Evolutionary conservation across 345 rosid genomes (phyloP).

Genomic region (Conringia planisiliqua): DNA sequence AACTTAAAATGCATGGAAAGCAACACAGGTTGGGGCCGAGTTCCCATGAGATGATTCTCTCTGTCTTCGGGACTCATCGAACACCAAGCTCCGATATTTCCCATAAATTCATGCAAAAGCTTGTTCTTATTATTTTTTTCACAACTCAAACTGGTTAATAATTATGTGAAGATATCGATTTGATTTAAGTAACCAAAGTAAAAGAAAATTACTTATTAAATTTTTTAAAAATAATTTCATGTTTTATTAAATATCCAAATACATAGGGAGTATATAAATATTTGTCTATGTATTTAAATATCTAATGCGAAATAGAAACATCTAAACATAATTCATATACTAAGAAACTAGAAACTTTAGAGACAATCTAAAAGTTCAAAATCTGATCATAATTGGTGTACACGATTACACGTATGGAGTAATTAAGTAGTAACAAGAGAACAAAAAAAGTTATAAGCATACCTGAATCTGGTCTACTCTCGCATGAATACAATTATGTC

Average conservation of each 20-base stretch:
- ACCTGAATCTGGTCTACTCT: too few relatives aligned
- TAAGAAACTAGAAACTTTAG: neutral
- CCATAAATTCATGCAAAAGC: neutral
- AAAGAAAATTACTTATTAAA: neutral
- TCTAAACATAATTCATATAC: neutral
- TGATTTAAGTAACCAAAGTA: neutral
- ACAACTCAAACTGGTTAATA: neutral
- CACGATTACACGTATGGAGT: too few relatives aligned
- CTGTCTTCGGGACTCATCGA: slow-evolving; percentile 55
- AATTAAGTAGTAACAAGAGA: too few relatives aligned
- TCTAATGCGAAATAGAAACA: too few relatives aligned
- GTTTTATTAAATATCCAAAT: too few relatives aligned
- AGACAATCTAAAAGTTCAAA: too few relatives aligned
- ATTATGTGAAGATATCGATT: neutral
- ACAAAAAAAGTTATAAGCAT: too few relatives aligned
- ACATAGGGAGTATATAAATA: too few relatives aligned
- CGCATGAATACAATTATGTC: too few relatives aligned
- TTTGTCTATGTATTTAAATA: too few relatives aligned
- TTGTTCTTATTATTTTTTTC: neutral
- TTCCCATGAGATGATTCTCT: slow-evolving; percentile 46
- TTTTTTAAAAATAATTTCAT: neutral
- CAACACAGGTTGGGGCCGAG: slow-evolving; percentile 30
- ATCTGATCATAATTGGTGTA: too few relatives aligned
- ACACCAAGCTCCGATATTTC: slow-evolving; percentile 20
- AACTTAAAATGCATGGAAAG: slow-evolving; percentile 6